Evolutionary conservation across 352 stramenopile species (phyloP).

Genomic region (Globisporangium camurandrum): DNA sequence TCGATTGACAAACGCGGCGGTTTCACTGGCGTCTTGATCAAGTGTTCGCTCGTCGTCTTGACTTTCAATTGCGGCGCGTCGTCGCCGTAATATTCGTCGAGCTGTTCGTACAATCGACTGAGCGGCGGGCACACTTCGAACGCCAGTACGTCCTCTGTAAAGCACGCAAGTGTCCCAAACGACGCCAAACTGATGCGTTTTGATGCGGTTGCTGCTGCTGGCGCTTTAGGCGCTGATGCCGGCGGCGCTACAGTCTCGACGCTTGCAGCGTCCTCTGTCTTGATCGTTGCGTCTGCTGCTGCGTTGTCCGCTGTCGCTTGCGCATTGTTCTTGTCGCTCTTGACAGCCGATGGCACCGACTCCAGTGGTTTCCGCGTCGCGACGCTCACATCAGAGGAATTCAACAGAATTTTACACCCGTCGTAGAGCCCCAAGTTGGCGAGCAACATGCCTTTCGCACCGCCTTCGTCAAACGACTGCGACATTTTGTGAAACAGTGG

Average conservation of each 20-base stretch:
- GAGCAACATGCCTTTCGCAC: conserved; percentile 89
- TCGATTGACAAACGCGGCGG: conserved; percentile 6
- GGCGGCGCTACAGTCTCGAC: too few species aligned
- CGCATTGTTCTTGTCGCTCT: conserved; percentile 10
- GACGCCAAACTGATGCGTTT: conserved; percentile 39
- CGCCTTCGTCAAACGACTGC: conserved; percentile 88
- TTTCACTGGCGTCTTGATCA: conserved; percentile 50
- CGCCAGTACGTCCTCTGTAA: conserved; percentile 45
- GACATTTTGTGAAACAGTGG: conserved; percentile 92
- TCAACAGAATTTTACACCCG: conserved; percentile 79
- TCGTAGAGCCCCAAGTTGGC: conserved; percentile 88
- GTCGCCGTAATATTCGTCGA: conserved; percentile 58
- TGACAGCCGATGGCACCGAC: neutral
- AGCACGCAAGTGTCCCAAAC: conserved; percentile 42
- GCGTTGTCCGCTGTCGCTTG: conserved; percentile 2
- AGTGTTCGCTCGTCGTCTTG: conserved; percentile 47
- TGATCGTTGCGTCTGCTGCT: neutral
- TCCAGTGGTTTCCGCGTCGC: conserved; percentile 36
- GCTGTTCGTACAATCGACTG: conserved; percentile 61
- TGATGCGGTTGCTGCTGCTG: too few species aligned
- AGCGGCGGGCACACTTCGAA: conserved; percentile 61
- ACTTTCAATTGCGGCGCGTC: conserved; percentile 40
- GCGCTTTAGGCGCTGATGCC: too few species aligned
- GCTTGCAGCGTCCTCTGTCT: conserved; percentile 14
- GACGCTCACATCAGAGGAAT: conserved; percentile 64